Evolutionary conservation across 805 yeast species (phyloP), one percentile per base, ranked within the genome.

Genomic region (Ogataea pignaliae): DNA sequence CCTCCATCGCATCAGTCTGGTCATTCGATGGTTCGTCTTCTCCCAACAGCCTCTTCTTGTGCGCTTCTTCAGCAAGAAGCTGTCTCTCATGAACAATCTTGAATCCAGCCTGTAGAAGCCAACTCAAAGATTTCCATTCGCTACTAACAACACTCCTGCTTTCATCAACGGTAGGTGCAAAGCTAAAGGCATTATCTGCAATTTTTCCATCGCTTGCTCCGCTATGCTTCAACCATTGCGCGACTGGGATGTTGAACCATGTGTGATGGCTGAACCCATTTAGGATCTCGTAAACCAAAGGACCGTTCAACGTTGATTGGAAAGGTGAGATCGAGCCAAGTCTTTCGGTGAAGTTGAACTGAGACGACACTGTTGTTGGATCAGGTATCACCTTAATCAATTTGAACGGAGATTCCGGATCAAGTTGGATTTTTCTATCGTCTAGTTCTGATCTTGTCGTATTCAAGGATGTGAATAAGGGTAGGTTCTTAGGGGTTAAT

Each of bases 391-490:
- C 78, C 48, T 81, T 81, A 29, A 89, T 70, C n/a, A 81, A 59
- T 38, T 74, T 72, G 56, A 86, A 83, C 12, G 83, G 82, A 15
- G 47, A 38, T 4, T 37, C 40, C 29, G 81, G 82, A 10, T 87
- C 88, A 3, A 85, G 73, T 2, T 74, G 66, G 2, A 85, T 78
- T 40, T 79, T 81, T 48, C 96, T 78, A 37, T 82, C 78, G 59
- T 93, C 98, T 41, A 89, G 65, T 16, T 75, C 68, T 0, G 97
- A 87, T 55, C 79, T 84, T 28, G 77, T 73, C 30, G 78, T 73
- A 41, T 58, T 59, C 32, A 83, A 65, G 0, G 96, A 83, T 6
- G 96, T 76, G 59, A 93, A 91, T 40, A 93, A 69, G 12, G 97
- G 95, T 28, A 78, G 72, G 34, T 83, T 88, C 35, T 76, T 76